These are phyloP conservation scores for Apiotrichum akiyoshidainum DNA, from an alignment of 1,284 basidiomycete species.

Conservation along the genomic window DNA sequence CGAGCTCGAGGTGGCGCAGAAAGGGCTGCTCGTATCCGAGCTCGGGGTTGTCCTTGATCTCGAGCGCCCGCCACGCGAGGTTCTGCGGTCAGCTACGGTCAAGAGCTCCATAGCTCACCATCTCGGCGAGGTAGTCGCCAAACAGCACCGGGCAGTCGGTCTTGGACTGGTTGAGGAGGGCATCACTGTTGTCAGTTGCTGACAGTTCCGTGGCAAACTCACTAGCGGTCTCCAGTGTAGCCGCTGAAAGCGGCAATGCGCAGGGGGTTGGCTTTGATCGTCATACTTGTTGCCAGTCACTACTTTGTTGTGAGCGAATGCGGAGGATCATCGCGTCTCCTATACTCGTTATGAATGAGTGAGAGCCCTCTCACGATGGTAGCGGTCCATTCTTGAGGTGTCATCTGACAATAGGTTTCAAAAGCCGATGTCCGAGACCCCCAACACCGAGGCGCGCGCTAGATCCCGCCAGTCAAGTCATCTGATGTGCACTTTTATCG, in stretches of 20 bases:
- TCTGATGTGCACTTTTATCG: no score
- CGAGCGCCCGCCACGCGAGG: conserved; percentile 23
- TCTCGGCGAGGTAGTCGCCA: conserved; percentile 23
- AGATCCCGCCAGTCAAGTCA: no score
- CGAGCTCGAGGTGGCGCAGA: conserved; percentile 18
- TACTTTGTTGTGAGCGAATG: no score
- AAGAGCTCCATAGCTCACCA: conserved; percentile 6
- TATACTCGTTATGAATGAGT: no score
- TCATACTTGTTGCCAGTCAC: background rate
- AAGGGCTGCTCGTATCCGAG: conserved; percentile 23
- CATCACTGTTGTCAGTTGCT: conserved; percentile 7
- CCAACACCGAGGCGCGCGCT: no score
- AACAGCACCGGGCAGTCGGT: conserved; percentile 13
- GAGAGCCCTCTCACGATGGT: no score
- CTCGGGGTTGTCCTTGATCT: conserved; percentile 14
- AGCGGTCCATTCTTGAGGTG: no score
- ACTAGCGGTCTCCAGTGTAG: conserved; percentile 4
- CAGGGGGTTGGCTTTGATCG: background rate
- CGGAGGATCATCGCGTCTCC: no score
- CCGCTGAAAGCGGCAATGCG: conserved; percentile 21
- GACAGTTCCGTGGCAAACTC: background rate
- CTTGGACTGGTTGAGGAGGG: conserved; percentile 14
- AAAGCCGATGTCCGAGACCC: no score
- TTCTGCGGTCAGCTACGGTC: conserved; percentile 10
- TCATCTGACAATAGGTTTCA: no score